phyloP scores from a whole-genome alignment of 306 rosid species.

The Lupinus albus region DNA sequence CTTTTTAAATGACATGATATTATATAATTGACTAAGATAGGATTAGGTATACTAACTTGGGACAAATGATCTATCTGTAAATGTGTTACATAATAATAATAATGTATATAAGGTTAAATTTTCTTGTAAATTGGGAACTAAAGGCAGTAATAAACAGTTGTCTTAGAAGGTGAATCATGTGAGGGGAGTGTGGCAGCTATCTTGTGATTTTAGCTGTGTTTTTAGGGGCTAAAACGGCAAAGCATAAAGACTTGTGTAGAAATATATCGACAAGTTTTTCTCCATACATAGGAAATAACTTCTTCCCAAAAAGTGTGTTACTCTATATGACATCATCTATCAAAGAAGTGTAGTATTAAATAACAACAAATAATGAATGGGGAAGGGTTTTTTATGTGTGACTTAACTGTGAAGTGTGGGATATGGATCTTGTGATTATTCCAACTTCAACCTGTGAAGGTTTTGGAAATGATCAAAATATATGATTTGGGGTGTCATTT shows the following conservation, averaged over 20 bases:
- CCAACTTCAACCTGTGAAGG: constrained; percentile 42
- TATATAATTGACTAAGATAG: too few relatives aligned
- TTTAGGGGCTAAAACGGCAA: neutral
- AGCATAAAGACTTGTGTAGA: too few relatives aligned
- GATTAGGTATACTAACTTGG: too few relatives aligned
- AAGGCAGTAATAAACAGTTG: neutral
- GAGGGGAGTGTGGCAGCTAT: constrained; percentile 34
- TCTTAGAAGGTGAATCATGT: constrained; percentile 35
- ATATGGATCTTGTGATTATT: constrained; percentile 36
- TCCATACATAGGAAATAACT: too few relatives aligned
- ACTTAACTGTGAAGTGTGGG: constrained; percentile 5
- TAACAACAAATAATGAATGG: constrained; percentile 35
- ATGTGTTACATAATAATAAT: neutral
- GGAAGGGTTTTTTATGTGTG: constrained; percentile 36
- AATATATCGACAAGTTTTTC: too few relatives aligned
- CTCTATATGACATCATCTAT: too few relatives aligned
- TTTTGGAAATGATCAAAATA: constrained; percentile 21
- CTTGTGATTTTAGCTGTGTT: neutral
- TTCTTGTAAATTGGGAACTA: constrained; percentile 25
- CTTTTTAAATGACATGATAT: too few relatives aligned
- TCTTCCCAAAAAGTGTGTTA: too few relatives aligned
- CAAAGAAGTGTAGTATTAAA: neutral
- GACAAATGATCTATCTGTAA: too few relatives aligned
- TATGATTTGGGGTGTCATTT: constrained; percentile 34
- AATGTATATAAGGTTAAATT: neutral